phyloP scores from a whole-genome alignment of 139 green algal genomes.

The Picochlorum sp. region DNA sequence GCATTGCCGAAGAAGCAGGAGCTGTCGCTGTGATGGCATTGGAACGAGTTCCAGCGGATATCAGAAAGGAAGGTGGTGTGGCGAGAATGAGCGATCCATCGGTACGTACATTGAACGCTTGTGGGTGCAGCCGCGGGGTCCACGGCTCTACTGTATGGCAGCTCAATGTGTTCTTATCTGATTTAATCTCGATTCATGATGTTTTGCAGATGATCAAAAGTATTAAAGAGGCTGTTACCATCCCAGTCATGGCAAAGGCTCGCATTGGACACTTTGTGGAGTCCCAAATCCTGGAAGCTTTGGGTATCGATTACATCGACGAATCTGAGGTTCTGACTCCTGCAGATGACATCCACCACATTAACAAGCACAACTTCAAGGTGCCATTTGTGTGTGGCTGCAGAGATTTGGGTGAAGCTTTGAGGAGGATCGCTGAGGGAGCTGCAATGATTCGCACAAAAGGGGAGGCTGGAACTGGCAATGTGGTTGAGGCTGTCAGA shows the following conservation, averaged over 20 bases:
- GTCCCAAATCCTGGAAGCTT: slow-evolving; percentile 94
- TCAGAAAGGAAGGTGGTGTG: slow-evolving; percentile 90
- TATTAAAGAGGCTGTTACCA: slow-evolving; percentile 95
- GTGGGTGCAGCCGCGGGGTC: background rate
- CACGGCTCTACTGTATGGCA: no score
- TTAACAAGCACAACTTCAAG: slow-evolving; percentile 99
- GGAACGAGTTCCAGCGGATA: slow-evolving; percentile 95
- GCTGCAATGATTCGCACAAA: slow-evolving; percentile 98
- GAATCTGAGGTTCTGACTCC: slow-evolving; percentile 98
- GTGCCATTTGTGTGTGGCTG: slow-evolving; percentile 98
- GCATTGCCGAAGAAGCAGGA: slow-evolving; percentile 98
- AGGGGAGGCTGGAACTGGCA: slow-evolving; percentile 95
- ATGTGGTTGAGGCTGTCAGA: slow-evolving; percentile 97
- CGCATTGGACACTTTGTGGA: slow-evolving; percentile 99
- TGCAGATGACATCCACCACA: slow-evolving; percentile 98
- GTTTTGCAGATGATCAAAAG: slow-evolving; percentile 77
- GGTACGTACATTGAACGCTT: slow-evolving; percentile 9
- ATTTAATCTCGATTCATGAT: background rate
- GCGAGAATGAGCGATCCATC: slow-evolving; percentile 92
- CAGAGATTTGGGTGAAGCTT: slow-evolving; percentile 95
- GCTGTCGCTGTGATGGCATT: slow-evolving; percentile 98
- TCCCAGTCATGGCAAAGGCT: slow-evolving; percentile 99
- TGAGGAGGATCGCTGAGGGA: slow-evolving; percentile 93
- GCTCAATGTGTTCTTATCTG: background rate
- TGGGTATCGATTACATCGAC: slow-evolving; percentile 97